Evolutionary conservation across 1,139 yeast genomes (phyloP).

Genomic region (Protomyces inundatus): DNA sequence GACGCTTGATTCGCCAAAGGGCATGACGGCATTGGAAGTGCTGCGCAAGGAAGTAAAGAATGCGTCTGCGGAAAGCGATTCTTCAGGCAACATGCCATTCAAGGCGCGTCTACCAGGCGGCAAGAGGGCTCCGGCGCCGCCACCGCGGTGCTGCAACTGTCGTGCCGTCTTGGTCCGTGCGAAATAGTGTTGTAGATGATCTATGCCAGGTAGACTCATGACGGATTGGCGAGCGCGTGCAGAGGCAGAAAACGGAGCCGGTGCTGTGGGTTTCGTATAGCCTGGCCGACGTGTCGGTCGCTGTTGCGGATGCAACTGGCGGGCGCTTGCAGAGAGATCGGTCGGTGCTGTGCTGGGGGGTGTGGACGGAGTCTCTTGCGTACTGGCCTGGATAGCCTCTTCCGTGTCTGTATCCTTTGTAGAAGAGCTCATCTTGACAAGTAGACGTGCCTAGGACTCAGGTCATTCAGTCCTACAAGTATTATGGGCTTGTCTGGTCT

Average conservation of each 20-base stretch:
- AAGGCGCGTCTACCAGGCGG: neutral
- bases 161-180: conserved; percentile 1
- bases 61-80: neutral
- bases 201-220: conserved; percentile 6
- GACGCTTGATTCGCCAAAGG: neutral
- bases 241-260: conserved; percentile 15
- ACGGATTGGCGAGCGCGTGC: conserved; percentile 14
- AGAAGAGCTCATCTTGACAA: no score
- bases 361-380: no score
- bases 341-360: no score
- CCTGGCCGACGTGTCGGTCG: conserved; percentile 1
- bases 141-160: neutral
- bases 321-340: no score
- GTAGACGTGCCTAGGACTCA: no score
- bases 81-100: neutral
- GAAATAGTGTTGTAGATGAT: conserved; percentile 21
- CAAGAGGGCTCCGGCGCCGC: neutral
- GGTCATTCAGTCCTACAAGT: no score
- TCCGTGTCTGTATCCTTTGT: no score
- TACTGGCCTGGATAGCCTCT: no score
- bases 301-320: no score
- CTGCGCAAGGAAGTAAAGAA: no score
- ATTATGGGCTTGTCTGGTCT: no score
- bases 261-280: conserved; percentile 10
- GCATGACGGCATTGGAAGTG: no score